These are phyloP conservation scores for Trichothecium sympodiale DNA, from an alignment of 2,329 filamentous ascomycete genomes.

Conservation along the genomic window DNA sequence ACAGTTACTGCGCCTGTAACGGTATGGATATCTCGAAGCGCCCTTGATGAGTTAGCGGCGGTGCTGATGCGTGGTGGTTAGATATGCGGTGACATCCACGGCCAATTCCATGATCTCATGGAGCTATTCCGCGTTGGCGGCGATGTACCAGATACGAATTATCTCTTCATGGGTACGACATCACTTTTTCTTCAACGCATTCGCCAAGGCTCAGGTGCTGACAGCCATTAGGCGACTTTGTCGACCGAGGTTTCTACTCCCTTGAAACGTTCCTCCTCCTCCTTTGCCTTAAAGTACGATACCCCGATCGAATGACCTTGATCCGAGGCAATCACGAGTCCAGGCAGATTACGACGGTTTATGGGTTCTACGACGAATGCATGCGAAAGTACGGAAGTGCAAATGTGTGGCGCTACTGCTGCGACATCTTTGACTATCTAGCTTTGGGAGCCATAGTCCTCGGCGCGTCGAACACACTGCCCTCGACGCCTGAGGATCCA, in stretches of 20 bases:
- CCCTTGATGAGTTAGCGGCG: not conserved
- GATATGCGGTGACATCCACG: constrained; percentile 96
- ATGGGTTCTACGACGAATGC: constrained; percentile 97
- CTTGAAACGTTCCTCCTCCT: constrained; percentile 94
- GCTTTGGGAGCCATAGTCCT: constrained; percentile 81
- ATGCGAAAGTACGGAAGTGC: constrained; percentile 91
- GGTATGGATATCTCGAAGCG: constrained; percentile 33
- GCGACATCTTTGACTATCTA: constrained; percentile 95
- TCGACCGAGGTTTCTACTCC: constrained; percentile 96
- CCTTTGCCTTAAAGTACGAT: constrained; percentile 91
- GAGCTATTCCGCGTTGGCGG: constrained; percentile 90
- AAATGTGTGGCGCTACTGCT: constrained; percentile 95
- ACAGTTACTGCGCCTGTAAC: constrained; percentile 91
- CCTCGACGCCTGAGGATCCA: constrained; percentile 33
- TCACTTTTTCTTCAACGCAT: not conserved
- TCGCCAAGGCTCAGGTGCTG: not conserved
- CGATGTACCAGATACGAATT: constrained; percentile 90
- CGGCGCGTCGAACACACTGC: constrained; percentile 63
- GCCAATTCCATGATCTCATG: constrained; percentile 95
- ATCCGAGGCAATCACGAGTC: constrained; percentile 95
- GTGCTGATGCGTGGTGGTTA: constrained; percentile 19
- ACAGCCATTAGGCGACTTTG: constrained; percentile 64
- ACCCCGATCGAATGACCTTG: constrained; percentile 92
- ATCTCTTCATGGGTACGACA: constrained; percentile 80
- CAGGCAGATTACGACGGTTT: constrained; percentile 91